phyloP scores from a whole-genome alignment of 495 filamentous ascomycete genomes.

The Podospora australis region DNA sequence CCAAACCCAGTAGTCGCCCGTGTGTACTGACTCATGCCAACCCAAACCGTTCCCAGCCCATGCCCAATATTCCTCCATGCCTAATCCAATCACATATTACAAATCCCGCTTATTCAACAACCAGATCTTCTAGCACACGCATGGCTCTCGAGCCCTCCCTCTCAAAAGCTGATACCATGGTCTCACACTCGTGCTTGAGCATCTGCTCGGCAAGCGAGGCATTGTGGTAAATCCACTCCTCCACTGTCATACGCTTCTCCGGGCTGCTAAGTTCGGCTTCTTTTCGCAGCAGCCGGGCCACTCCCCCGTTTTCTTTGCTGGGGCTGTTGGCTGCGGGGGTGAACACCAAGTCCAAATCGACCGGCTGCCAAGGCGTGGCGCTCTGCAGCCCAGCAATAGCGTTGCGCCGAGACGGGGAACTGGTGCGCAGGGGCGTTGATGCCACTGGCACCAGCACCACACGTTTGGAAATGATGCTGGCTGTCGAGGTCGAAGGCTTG shows the following conservation, averaged over 20 bases:
- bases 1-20: neutral
- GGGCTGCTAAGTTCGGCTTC: conserved; percentile 57
- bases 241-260: conserved; percentile 85
- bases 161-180: conserved; percentile 73
- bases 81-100: neutral
- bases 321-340: conserved; percentile 40
- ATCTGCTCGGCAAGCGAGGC: conserved; percentile 72
- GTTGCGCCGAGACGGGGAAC: conserved; percentile 61
- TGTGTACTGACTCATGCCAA: neutral
- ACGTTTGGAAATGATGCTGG: conserved; percentile 27
- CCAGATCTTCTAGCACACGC: conserved; percentile 66
- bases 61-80: neutral
- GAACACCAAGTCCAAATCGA: conserved; percentile 64
- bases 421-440: conserved; percentile 44
- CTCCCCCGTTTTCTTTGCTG: conserved; percentile 46
- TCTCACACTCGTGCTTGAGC: conserved; percentile 73
- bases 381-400: conserved; percentile 53
- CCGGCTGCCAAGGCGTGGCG: conserved; percentile 60
- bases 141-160: conserved; percentile 72
- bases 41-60: neutral
- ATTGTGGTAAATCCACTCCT: conserved; percentile 84
- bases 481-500: conserved; percentile 32
- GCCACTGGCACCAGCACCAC: conserved; percentile 45
- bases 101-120: conserved; percentile 30
- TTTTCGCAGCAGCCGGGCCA: conserved; percentile 40